phyloP scores from a whole-genome alignment of 805 yeast genomes.

The Saccharomycopsis sp. region DNA sequence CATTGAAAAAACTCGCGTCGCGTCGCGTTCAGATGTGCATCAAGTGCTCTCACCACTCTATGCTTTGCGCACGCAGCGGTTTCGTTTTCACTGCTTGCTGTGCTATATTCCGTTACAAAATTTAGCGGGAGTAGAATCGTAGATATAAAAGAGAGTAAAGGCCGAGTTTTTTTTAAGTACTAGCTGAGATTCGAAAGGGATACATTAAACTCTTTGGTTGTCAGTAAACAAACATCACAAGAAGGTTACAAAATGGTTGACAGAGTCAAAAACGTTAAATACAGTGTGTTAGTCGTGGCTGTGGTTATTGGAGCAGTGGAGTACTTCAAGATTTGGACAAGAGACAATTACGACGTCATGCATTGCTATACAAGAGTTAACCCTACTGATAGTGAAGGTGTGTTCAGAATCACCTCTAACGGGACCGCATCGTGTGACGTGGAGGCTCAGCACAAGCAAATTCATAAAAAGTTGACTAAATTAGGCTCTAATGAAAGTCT shows the following conservation, averaged over 20 bases:
- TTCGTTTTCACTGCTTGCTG: not conserved
- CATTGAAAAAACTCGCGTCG: too few species aligned
- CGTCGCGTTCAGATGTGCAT: not conserved
- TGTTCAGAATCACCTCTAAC: conserved; percentile 16
- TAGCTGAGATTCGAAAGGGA: too few species aligned
- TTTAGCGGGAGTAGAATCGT: too few species aligned
- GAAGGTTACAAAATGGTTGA: conserved; percentile 13
- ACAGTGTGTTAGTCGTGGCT: conserved; percentile 14
- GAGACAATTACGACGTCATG: conserved; percentile 19
- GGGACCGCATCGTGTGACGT: conserved; percentile 20
- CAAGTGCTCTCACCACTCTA: too few species aligned
- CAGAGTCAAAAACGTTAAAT: conserved; percentile 13
- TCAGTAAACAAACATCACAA: not conserved
- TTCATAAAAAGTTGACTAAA: conserved; percentile 15
- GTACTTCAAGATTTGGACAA: conserved; percentile 21
- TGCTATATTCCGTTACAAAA: not conserved
- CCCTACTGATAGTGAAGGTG: conserved; percentile 1
- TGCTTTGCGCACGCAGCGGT: not conserved
- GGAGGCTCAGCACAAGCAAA: conserved; percentile 19
- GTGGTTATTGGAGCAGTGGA: conserved; percentile 19
- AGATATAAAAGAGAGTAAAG: not conserved
- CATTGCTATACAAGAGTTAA: conserved; percentile 20
- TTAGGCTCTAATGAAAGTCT: not conserved
- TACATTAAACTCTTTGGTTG: too few species aligned
- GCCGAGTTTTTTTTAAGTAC: not conserved